These are phyloP conservation scores for Rhododendron williamsianum DNA, from an alignment of 148 eudicot genomes.

Conservation along the genomic window DNA sequence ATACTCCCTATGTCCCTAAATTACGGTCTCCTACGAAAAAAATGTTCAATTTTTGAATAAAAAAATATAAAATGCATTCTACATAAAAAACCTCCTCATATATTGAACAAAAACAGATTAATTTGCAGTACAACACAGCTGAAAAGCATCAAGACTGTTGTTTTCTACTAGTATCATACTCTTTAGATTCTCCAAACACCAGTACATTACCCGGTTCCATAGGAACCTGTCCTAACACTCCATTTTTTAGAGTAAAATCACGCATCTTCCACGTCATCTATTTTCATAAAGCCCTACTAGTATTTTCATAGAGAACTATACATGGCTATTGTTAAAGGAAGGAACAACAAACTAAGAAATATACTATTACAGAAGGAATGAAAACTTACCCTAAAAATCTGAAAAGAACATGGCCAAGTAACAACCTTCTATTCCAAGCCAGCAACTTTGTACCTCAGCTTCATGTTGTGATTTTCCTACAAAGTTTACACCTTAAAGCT, in stretches of 20 bases:
- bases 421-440: conserved; percentile 51
- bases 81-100: not conserved
- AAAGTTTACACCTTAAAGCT: not conserved
- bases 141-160: not conserved
- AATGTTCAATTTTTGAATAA: too few species aligned
- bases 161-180: not conserved
- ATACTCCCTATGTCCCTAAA: too few species aligned
- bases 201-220: not conserved
- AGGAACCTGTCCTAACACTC: too few species aligned
- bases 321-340: too few species aligned
- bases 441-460: conserved; percentile 63
- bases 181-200: not conserved
- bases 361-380: not conserved
- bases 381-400: conserved; percentile 11
- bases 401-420: conserved; percentile 17
- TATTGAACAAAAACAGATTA: not conserved
- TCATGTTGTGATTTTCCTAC: conserved; percentile 67
- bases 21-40: too few species aligned
- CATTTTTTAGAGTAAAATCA: too few species aligned
- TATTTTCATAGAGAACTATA: too few species aligned
- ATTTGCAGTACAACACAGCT: not conserved
- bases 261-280: too few species aligned
- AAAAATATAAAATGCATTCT: not conserved
- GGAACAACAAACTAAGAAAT: too few species aligned
- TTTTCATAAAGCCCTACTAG: too few species aligned